These are phyloP conservation scores for Onygena corvina DNA, from an alignment of 2,329 filamentous ascomycete genomes.

Conservation along the genomic window DNA sequence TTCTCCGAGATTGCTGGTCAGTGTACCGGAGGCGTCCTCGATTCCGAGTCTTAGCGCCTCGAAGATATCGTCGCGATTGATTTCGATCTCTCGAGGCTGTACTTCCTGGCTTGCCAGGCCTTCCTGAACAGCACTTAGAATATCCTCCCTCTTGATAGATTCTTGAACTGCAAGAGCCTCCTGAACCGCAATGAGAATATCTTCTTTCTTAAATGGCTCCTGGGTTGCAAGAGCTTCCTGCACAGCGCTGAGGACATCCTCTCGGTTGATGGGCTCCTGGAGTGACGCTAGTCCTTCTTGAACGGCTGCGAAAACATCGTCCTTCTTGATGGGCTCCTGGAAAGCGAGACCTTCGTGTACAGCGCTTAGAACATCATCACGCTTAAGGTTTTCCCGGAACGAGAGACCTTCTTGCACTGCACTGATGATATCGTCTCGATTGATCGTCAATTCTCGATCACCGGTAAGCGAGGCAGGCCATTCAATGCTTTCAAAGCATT, in stretches of 20 bases:
- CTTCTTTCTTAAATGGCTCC: constrained; percentile 50
- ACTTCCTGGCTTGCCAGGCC: constrained; percentile 27
- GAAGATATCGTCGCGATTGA: constrained; percentile 43
- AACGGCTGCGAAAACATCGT: constrained; percentile 20
- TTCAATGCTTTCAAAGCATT: constrained; percentile 77
- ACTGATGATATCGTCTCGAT: constrained; percentile 58
- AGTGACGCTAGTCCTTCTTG: constrained; percentile 19
- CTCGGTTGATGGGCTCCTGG: constrained; percentile 12
- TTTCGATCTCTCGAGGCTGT: constrained; percentile 47
- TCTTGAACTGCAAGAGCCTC: constrained; percentile 49
- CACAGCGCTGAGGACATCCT: constrained; percentile 20
- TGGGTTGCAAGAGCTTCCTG: constrained; percentile 26
- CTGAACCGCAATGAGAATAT: constrained; percentile 73
- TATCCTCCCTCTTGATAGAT: constrained; percentile 16
- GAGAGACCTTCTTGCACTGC: constrained; percentile 22
- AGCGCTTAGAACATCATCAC: constrained; percentile 16
- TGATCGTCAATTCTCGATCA: constrained; percentile 35
- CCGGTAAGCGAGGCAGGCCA: constrained; percentile 50
- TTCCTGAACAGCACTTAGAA: constrained; percentile 20
- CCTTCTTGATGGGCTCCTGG: constrained; percentile 10
- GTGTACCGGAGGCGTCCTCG: constrained; percentile 41
- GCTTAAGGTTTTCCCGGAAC: constrained; percentile 28
- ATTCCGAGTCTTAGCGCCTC: constrained; percentile 48
- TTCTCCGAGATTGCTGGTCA: constrained; percentile 41
- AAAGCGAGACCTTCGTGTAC: constrained; percentile 21